Evolutionary conservation across 805 yeast genomes (phyloP).

Genomic region (Saturnispora hagleri): DNA sequence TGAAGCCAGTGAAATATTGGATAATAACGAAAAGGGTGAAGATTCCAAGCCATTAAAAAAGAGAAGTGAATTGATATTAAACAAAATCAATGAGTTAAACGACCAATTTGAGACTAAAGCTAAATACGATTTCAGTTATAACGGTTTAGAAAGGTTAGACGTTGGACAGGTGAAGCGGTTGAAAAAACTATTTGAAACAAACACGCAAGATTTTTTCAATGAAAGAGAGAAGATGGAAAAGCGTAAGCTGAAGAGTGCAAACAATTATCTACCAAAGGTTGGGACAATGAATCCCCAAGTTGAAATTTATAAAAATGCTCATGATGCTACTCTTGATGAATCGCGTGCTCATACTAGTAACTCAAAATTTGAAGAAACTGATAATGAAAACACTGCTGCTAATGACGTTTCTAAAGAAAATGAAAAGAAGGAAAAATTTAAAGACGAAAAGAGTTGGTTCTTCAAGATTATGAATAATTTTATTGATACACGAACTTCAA

Average conservation of each 20-base stretch:
- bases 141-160: slow-evolving; percentile 8
- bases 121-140: slow-evolving; percentile 15
- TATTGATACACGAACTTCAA: slow-evolving; percentile 97
- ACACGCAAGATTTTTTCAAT: slow-evolving; percentile 76
- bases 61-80: slow-evolving; percentile 12
- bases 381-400: not conserved
- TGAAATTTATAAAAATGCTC: slow-evolving; percentile 79
- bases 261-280: slow-evolving; percentile 60
- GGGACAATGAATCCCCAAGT: slow-evolving; percentile 78
- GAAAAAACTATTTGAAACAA: slow-evolving; percentile 46
- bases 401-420: slow-evolving; percentile 4
- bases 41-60: slow-evolving; percentile 16
- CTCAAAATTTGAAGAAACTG: not conserved
- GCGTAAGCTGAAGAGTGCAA: slow-evolving; percentile 41
- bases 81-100: slow-evolving; percentile 12
- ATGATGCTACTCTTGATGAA: slow-evolving; percentile 46
- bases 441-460: slow-evolving; percentile 57
- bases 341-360: not conserved
- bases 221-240: slow-evolving; percentile 73
- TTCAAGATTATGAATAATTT: slow-evolving; percentile 79
- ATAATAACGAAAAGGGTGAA: slow-evolving; percentile 9
- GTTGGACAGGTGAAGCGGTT: slow-evolving; percentile 50
- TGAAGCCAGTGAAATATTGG: slow-evolving; percentile 9
- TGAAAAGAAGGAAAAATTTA: slow-evolving; percentile 1
- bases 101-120: slow-evolving; percentile 14